Conservation (phyloP, 2,329 filamentous ascomycete species). For the Venturia pyrina region DNA sequence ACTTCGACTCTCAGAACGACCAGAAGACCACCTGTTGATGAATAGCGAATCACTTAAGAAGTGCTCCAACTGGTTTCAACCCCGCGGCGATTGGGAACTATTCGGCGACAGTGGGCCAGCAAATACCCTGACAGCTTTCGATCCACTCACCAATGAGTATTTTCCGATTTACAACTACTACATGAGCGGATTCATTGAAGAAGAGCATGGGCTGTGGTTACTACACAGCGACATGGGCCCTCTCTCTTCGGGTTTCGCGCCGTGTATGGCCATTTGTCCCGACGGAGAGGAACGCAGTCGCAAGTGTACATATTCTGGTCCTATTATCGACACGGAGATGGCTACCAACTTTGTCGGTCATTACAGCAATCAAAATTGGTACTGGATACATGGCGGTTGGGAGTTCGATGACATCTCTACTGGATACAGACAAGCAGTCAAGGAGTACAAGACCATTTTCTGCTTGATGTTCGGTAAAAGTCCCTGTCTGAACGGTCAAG, state of each 20-base stretch:
- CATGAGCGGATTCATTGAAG: background rate
- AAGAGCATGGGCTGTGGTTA: background rate
- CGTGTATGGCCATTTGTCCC: background rate
- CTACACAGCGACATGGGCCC: background rate
- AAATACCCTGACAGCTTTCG: background rate
- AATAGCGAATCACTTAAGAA: background rate
- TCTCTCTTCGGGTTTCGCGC: background rate
- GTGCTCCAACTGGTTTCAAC: background rate
- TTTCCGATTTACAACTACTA: background rate
- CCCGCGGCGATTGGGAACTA: background rate
- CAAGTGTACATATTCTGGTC: background rate
- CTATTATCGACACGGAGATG: background rate
- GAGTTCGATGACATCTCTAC: background rate
- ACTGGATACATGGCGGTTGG: background rate
- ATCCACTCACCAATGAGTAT: background rate
- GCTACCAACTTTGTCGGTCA: background rate
- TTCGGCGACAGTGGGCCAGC: background rate
- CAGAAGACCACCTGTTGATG: background rate
- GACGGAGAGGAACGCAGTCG: background rate
- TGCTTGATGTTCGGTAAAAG: background rate
- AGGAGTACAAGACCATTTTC: constrained; percentile 4
- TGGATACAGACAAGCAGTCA: background rate
- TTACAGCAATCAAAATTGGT: background rate
- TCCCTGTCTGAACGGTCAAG: background rate
- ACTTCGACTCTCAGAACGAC: background rate